Conservation (phyloP, 2,329 filamentous ascomycete species). For the Passalora sequoiae region DNA sequence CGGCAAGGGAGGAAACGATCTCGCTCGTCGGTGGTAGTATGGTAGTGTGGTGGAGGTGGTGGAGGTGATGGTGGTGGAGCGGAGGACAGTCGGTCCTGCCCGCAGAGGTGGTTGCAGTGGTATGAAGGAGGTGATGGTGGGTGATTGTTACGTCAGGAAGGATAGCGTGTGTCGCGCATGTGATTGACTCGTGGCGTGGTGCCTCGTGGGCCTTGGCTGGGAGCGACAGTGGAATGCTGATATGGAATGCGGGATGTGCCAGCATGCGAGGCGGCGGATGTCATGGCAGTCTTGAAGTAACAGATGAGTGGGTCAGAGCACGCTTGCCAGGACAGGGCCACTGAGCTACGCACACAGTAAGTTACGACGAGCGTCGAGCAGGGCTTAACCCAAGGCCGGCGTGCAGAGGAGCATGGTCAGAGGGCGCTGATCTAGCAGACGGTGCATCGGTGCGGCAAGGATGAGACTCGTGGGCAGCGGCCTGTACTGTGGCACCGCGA, state of each 20-base stretch:
- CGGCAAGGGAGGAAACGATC: not conserved
- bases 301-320: slow-evolving; percentile 17
- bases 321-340: slow-evolving; percentile 13
- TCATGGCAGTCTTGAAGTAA: slow-evolving; percentile 19
- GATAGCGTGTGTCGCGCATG: slow-evolving; percentile 11
- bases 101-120: not conserved
- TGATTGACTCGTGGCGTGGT: slow-evolving; percentile 19
- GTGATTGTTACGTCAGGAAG: slow-evolving; percentile 17
- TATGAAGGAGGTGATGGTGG: not conserved
- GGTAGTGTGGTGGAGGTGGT: not conserved
- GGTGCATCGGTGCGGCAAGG: slow-evolving; percentile 11
- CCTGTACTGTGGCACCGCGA: slow-evolving; percentile 15
- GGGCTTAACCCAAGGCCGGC: slow-evolving; percentile 5
- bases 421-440: slow-evolving; percentile 16
- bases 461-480: slow-evolving; percentile 19
- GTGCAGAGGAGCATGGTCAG: too few species aligned
- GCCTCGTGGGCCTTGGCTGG: slow-evolving; percentile 9
- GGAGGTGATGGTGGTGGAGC: slow-evolving; percentile 1
- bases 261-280: slow-evolving; percentile 16
- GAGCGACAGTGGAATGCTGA: slow-evolving; percentile 17
- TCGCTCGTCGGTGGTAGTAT: not conserved
- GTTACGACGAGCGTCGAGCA: too few species aligned
- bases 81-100: slow-evolving; percentile 3
- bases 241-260: slow-evolving; percentile 21
- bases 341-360: slow-evolving; percentile 4